These are phyloP conservation scores for Epichloe brachyelytri DNA, from an alignment of 2,329 filamentous ascomycete species.

Conservation along the genomic window DNA sequence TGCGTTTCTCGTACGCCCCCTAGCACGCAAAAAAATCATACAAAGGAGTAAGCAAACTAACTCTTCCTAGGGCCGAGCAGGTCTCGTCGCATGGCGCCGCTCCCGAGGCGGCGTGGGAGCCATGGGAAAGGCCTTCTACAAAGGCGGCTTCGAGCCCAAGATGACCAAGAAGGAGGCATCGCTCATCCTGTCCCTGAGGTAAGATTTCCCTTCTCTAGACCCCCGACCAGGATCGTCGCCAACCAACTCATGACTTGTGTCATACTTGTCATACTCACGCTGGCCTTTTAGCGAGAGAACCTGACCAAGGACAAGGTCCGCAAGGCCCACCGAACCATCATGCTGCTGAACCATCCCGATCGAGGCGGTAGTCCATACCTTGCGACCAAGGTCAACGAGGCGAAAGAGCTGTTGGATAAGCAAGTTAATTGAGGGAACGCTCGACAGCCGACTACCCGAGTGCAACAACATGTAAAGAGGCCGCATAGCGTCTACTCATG, in stretches of 20 bases:
- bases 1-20: slow-evolving; percentile 33
- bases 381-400: slow-evolving; percentile 96
- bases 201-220: slow-evolving; percentile 15
- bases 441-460: neutral
- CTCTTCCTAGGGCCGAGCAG: slow-evolving; percentile 67
- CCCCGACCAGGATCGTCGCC: too few species aligned
- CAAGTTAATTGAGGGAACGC: slow-evolving; percentile 11
- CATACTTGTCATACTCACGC: neutral
- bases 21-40: neutral
- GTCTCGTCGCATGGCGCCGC: slow-evolving; percentile 75
- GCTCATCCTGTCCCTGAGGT: slow-evolving; percentile 84
- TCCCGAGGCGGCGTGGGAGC: slow-evolving; percentile 67
- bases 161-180: slow-evolving; percentile 91
- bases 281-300: slow-evolving; percentile 59
- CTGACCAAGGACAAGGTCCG: slow-evolving; percentile 87
- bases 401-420: slow-evolving; percentile 92
- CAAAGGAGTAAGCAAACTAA: neutral
- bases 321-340: slow-evolving; percentile 88
- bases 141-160: slow-evolving; percentile 91
- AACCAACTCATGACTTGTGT: too few species aligned
- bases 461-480: too few species aligned
- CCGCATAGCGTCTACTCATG: too few species aligned
- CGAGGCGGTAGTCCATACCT: slow-evolving; percentile 92
- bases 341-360: slow-evolving; percentile 97
- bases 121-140: slow-evolving; percentile 88